Percentiles rank a stretch among this genome's conserved stretches.
Evolutionary conservation across 2,329 filamentous ascomycete genomes (phyloP).

Genomic region (Ophiostoma ips): DNA sequence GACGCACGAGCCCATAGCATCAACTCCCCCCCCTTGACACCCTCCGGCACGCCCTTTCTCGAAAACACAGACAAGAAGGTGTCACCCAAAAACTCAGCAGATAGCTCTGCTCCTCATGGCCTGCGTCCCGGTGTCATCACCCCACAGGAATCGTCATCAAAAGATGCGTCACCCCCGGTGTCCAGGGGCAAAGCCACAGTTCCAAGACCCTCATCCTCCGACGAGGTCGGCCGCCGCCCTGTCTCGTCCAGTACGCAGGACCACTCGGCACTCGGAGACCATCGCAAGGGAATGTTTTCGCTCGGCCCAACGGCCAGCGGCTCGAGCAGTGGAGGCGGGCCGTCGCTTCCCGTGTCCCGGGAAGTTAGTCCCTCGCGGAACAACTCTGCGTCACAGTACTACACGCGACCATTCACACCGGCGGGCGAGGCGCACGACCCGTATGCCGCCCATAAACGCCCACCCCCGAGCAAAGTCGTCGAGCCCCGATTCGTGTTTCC

Average conservation of each 20-base stretch:
- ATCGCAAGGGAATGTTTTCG: constrained; percentile 42
- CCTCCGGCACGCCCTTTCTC: constrained; percentile 51
- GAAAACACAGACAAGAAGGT: constrained; percentile 21
- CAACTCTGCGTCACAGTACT: constrained; percentile 44
- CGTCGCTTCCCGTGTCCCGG: constrained; percentile 43
- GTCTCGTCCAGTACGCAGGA: constrained; percentile 23
- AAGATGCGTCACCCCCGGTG: constrained; percentile 32
- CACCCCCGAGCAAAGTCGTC: constrained; percentile 54
- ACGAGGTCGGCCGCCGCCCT: constrained; percentile 27
- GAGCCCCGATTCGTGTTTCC: constrained; percentile 79
- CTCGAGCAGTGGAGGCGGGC: constrained; percentile 24
- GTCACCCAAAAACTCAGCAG: constrained; percentile 5
- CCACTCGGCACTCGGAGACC: constrained; percentile 18
- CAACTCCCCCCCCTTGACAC: constrained; percentile 81
- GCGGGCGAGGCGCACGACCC: constrained; percentile 71
- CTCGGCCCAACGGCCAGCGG: constrained; percentile 23
- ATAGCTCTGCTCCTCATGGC: constrained; percentile 10
- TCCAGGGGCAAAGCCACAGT: constrained; percentile 19
- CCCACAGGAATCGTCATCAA: constrained; percentile 53
- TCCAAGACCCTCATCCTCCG: constrained; percentile 21
- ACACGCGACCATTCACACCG: constrained; percentile 64
- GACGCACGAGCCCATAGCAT: constrained; percentile 57
- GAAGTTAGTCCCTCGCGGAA: constrained; percentile 52
- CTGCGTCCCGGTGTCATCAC: constrained; percentile 36
- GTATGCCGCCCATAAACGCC: constrained; percentile 69